phyloP scores from a whole-genome alignment of 495 filamentous ascomycete genomes.

The Neurospora hispaniola region DNA sequence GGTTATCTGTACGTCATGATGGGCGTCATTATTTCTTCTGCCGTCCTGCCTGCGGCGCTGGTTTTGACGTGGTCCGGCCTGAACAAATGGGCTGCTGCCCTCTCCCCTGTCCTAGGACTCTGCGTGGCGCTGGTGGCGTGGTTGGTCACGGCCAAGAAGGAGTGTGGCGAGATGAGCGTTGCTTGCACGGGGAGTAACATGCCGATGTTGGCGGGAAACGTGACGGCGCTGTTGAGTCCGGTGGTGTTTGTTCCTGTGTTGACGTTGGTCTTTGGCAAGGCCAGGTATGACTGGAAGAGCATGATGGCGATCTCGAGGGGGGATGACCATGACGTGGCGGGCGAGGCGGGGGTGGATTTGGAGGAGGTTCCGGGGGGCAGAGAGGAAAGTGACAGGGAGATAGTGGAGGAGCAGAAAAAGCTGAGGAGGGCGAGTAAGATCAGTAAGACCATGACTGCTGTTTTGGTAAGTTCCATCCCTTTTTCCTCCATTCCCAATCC shows the following conservation, averaged over 20 bases:
- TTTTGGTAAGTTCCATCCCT: slow-evolving; percentile 32
- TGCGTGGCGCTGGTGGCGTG: slow-evolving; percentile 71
- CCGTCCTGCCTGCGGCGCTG: slow-evolving; percentile 74
- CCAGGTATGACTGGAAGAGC: slow-evolving; percentile 82
- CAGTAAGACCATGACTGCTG: slow-evolving; percentile 64
- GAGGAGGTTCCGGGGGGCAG: slow-evolving; percentile 54
- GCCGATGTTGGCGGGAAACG: slow-evolving; percentile 83
- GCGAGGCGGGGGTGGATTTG: slow-evolving; percentile 57
- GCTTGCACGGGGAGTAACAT: slow-evolving; percentile 69
- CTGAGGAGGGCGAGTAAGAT: slow-evolving; percentile 65
- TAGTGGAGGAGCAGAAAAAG: slow-evolving; percentile 54
- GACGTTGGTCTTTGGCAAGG: slow-evolving; percentile 59
- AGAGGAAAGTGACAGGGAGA: slow-evolving; percentile 23
- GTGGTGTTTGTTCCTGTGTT: slow-evolving; percentile 69
- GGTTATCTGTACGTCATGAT: slow-evolving; percentile 72
- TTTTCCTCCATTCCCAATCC: too few relatives aligned
- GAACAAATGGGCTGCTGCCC: slow-evolving; percentile 67
- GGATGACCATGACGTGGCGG: slow-evolving; percentile 70
- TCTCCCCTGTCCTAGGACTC: slow-evolving; percentile 69
- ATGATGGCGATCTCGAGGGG: slow-evolving; percentile 78
- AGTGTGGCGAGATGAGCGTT: slow-evolving; percentile 65
- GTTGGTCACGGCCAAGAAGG: slow-evolving; percentile 77
- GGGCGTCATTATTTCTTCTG: slow-evolving; percentile 83
- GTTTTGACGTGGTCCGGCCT: slow-evolving; percentile 75
- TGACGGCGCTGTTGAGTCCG: slow-evolving; percentile 67